Evolutionary conservation across 1,284 basidiomycete species (phyloP).

Genomic region (Papiliotrema nemorosa): DNA sequence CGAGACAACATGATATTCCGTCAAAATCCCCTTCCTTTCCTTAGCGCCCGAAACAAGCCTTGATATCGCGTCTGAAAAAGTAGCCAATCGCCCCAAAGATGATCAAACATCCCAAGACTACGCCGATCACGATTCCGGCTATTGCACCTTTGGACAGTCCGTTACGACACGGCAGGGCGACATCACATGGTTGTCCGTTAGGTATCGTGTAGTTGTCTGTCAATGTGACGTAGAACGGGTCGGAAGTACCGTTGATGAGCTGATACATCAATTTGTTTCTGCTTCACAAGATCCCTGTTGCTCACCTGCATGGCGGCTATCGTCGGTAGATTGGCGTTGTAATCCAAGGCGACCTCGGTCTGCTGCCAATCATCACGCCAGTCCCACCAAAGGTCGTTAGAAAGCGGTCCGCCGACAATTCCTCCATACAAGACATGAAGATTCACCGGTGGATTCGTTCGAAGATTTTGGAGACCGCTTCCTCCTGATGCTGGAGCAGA

Average conservation of each 20-base stretch:
- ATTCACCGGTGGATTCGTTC: constrained; percentile 67
- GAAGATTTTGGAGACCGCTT: constrained; percentile 58
- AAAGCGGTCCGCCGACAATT: constrained; percentile 80
- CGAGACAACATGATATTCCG: not conserved
- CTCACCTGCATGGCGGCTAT: constrained; percentile 59
- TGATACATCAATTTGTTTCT: constrained; percentile 1
- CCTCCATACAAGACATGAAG: constrained; percentile 79
- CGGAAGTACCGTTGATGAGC: constrained; percentile 47
- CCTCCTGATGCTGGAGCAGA: constrained; percentile 83
- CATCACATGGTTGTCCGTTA: constrained; percentile 68
- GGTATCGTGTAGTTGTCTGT: constrained; percentile 67
- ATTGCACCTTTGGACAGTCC: constrained; percentile 60
- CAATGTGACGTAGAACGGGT: constrained; percentile 73
- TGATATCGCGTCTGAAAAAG: constrained; percentile 15
- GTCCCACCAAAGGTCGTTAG: constrained; percentile 72
- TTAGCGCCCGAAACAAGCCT: not conserved
- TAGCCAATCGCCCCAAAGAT: constrained; percentile 56
- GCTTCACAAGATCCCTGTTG: not conserved
- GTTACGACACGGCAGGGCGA: constrained; percentile 57
- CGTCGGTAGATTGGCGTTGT: constrained; percentile 79
- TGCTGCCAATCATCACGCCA: constrained; percentile 59
- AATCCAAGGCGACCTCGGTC: constrained; percentile 51
- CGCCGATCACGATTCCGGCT: constrained; percentile 63
- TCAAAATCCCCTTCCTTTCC: not conserved
- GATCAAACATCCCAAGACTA: constrained; percentile 62